A percentile compares a stretch with the other conserved stretches of the same genome.
These are phyloP conservation scores for Colletotrichum aenigma DNA, from an alignment of 2,329 filamentous ascomycete genomes.

Conservation along the genomic window DNA sequence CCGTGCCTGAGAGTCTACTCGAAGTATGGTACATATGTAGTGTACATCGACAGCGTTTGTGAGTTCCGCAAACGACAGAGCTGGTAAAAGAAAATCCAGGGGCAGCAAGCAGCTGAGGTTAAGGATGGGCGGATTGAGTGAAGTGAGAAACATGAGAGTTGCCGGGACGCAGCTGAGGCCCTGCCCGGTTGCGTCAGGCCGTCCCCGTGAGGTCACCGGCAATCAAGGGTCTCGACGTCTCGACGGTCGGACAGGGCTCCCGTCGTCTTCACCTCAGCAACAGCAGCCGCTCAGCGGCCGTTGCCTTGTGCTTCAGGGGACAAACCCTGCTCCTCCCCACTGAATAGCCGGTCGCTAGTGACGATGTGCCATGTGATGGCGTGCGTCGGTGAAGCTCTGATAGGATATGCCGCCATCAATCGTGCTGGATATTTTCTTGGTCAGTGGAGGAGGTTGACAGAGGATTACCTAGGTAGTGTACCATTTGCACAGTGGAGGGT, in stretches of 20 bases:
- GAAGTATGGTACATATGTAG: not conserved
- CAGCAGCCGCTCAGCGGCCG: not conserved
- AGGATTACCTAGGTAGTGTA: too few species aligned
- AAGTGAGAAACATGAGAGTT: not conserved
- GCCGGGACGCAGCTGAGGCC: not conserved
- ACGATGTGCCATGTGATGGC: slow-evolving; percentile 8
- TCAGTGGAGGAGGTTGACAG: too few species aligned
- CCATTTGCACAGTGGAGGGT: too few species aligned
- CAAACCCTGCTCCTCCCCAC: not conserved
- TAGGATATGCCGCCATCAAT: not conserved
- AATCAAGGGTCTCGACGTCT: not conserved
- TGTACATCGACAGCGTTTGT: not conserved
- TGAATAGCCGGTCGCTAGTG: not conserved
- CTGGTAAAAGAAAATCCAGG: not conserved
- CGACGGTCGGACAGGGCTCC: not conserved
- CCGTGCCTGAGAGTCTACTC: not conserved
- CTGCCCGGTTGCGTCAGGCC: not conserved
- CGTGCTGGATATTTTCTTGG: too few species aligned
- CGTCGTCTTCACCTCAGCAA: not conserved
- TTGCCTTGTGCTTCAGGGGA: not conserved
- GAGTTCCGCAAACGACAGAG: not conserved
- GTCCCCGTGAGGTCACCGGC: not conserved
- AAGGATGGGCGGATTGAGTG: too few species aligned
- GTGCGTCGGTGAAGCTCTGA: slow-evolving; percentile 2
- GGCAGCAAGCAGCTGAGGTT: not conserved